Percentiles rank a stretch among this genome's conserved stretches.
Conservation (phyloP, 1,139 yeast genomes). For the Pichia sp. region DNA sequence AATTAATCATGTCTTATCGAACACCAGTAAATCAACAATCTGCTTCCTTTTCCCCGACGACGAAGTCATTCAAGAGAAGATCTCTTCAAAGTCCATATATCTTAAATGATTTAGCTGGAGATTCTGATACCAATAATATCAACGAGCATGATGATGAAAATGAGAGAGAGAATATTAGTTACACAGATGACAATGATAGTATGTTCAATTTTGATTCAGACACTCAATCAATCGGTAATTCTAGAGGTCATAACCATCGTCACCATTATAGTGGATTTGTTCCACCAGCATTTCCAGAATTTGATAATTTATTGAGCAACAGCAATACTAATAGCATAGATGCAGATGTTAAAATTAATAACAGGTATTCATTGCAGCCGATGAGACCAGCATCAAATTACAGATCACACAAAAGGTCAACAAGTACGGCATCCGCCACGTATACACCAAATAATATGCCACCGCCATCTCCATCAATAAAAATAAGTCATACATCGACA, state of each 20-base stretch:
- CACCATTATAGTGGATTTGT: slow-evolving; percentile 1
- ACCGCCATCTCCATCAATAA: slow-evolving; percentile 32
- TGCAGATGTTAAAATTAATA: neutral
- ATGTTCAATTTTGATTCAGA: neutral
- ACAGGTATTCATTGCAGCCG: slow-evolving; percentile 12
- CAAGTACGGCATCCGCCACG: slow-evolving; percentile 15
- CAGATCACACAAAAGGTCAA: slow-evolving; percentile 13
- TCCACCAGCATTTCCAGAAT: neutral
- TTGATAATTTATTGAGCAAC: neutral
- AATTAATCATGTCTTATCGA: neutral
- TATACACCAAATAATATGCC: slow-evolving; percentile 27
- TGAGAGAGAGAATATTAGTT: neutral
- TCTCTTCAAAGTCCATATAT: slow-evolving; percentile 15
- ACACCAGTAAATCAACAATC: slow-evolving; percentile 1
- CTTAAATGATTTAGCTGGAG: slow-evolving; percentile 4
- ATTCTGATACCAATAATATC: neutral
- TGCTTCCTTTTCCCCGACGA: slow-evolving; percentile 2
- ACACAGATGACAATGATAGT: neutral
- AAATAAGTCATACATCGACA: slow-evolving; percentile 30
- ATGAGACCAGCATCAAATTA: slow-evolving; percentile 4
- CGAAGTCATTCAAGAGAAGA: slow-evolving; percentile 11
- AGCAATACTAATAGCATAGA: neutral
- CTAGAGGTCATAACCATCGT: neutral
- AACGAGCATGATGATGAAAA: neutral
- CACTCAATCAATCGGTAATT: neutral